Evolutionary conservation across 164 flowering plant species (phyloP).

Genomic region (Santalum album): DNA sequence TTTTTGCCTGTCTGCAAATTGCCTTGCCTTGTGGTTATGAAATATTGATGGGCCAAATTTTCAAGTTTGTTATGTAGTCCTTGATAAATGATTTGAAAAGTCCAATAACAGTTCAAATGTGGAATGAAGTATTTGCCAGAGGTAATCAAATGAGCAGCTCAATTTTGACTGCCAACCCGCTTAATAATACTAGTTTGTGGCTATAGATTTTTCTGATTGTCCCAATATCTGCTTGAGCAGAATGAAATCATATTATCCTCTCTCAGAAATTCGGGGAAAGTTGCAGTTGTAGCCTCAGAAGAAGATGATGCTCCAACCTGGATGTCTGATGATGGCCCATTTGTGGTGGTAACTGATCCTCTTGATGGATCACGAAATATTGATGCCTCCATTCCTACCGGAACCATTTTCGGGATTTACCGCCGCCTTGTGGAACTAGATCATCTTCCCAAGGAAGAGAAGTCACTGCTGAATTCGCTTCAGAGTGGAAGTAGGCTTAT

Average conservation of each 20-base stretch:
- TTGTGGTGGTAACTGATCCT: slow-evolving; percentile 90
- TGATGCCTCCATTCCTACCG: slow-evolving; percentile 96
- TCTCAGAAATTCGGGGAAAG: slow-evolving; percentile 77
- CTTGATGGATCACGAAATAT: slow-evolving; percentile 95
- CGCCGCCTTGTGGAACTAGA: slow-evolving; percentile 70
- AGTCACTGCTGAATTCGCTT: slow-evolving; percentile 73
- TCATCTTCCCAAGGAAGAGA: slow-evolving; percentile 67
- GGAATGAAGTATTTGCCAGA: not conserved
- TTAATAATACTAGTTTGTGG: not conserved
- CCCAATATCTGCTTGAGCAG: slow-evolving; percentile 32
- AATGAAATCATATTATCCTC: slow-evolving; percentile 82
- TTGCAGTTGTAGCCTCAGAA: slow-evolving; percentile 92
- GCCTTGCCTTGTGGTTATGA: no score
- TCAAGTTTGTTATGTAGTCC: no score
- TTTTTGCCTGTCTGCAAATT: no score
- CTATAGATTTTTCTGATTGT: slow-evolving; percentile 2
- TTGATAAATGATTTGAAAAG: no score
- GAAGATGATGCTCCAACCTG: slow-evolving; percentile 83
- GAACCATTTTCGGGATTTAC: slow-evolving; percentile 91
- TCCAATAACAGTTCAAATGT: no score
- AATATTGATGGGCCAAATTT: no score
- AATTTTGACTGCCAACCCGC: not conserved
- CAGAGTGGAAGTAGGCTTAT: slow-evolving; percentile 78
- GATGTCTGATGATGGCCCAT: slow-evolving; percentile 78
- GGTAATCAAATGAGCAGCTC: not conserved